Evolutionary conservation across 2,329 filamentous ascomycete species (phyloP), one percentile per base, ranked within the genome.

Genomic region (Cordyceps cateniannulata): DNA sequence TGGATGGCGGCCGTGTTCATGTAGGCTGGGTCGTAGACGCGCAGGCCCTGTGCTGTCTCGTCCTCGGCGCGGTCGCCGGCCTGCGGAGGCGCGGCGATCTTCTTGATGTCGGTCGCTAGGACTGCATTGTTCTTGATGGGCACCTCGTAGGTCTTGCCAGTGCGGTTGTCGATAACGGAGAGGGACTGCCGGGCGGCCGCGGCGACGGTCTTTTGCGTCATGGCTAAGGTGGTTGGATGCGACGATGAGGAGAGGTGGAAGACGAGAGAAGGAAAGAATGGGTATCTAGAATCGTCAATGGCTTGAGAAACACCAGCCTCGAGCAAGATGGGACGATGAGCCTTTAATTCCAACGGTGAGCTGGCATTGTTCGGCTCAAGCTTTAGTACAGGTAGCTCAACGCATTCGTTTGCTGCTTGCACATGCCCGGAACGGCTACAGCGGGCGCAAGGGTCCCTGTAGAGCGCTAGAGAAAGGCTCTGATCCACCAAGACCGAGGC

Each of bases 1-100:
- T 77, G 70, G 22, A 81, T 74, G 2, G 80, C 79, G 20, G 79
- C 78, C 2, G 79, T 81, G 72, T 81, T 81, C 75, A 80, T 78
- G 70, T 79, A 81, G 3, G 76, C 79, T n/a, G 79, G 78, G 68
- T 81, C 79, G 59, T 74, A 80, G 40, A 81, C 72, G 24, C 78
- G 69, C n/a, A 81, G 74, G 12, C 79, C 79, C 65, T 81, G 77
- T 10, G 71, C 72, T 3, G 76, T 78, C 70, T 80, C 77, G 67
- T 80, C 74, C 59, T 80, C 77, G 10, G 72, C 66, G 20, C 75
- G 73, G 64, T 75, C 74, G 55, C 71, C 65, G 12, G 67, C 64
- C 54, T 65, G 62, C 18, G 69, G 32, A 29, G 65, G 52, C 3
- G 76, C 73, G 65, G 75, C 77, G 67, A 81, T 80, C 67, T 79